Conservation (phyloP, 2,329 filamentous ascomycete species). For the Trichophyton simii region DNA sequence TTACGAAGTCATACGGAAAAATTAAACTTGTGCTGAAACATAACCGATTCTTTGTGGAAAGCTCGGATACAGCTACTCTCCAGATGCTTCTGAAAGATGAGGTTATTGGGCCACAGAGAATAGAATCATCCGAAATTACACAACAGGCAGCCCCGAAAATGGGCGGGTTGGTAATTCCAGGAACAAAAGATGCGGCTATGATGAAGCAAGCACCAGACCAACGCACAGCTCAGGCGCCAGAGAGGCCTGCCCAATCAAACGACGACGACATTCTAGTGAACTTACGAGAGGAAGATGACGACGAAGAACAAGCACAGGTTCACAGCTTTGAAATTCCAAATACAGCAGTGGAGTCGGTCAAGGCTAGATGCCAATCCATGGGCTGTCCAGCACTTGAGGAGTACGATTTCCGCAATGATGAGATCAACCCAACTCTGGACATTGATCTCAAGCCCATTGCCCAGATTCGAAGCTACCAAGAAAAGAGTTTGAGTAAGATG, state of each 20-base stretch:
- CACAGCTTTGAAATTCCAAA: conserved; percentile 88
- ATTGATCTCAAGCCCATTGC: conserved; percentile 85
- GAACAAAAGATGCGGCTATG: conserved; percentile 84
- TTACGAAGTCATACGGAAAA: conserved; percentile 85
- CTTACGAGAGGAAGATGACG: conserved; percentile 60
- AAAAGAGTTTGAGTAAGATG: conserved; percentile 97
- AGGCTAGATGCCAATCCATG: conserved; percentile 78
- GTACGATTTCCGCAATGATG: conserved; percentile 91
- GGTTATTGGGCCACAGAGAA: conserved; percentile 64
- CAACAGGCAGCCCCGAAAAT: conserved; percentile 76
- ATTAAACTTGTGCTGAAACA: conserved; percentile 91
- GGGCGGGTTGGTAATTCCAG: conserved; percentile 78
- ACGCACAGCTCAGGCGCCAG: conserved; percentile 18
- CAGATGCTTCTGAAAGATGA: conserved; percentile 76
- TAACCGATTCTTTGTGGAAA: conserved; percentile 89
- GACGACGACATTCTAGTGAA: conserved; percentile 59
- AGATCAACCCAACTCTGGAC: conserved; percentile 76
- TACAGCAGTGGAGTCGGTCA: conserved; percentile 69
- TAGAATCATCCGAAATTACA: conserved; percentile 63
- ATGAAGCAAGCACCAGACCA: conserved; percentile 56
- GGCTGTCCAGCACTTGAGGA: conserved; percentile 84
- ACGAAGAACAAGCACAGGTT: conserved; percentile 73
- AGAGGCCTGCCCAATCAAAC: conserved; percentile 34
- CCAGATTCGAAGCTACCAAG: conserved; percentile 87
- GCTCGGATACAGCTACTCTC: conserved; percentile 71